Base-by-base conservation (phyloP, 805 yeast species). In the Suhomyces xylopsoci region DNA sequence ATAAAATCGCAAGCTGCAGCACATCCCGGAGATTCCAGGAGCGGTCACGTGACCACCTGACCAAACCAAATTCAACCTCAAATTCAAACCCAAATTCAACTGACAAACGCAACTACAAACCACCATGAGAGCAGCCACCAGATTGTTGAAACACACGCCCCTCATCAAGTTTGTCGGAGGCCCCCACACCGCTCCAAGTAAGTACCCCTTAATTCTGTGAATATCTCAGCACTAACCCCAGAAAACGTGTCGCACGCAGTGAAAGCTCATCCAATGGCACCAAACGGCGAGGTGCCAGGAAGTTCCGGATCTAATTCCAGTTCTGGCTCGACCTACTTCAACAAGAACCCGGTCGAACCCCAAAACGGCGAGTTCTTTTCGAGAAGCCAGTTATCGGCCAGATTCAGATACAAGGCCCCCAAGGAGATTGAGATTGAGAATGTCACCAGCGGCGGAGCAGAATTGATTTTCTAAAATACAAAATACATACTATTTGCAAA, bases 111-210 rank as follows among this genome's bases (percentile, higher is more conserved):
- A 17, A 38, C 42, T 28, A 38, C 24, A 24, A 38, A n/a, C 34
- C 14, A 45, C 15, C 41, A 75, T 75, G 80, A 74, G 63, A 61
- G 59, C 65, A 44, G 58, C 73, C 19, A 53, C 64, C 25, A 61
- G 67, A 50, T 61, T 73, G 55, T 63, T 72, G 50, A 68, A 73
- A 58, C 79, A 81, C 64, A 76, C 79, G 22, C 97, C 96, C 14
- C 76, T 84, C 68, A 93, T 93, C 72, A 87, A 86, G 64, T 93
- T 93, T 66, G 81, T 90, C 46, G 97, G 97, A 42, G 91, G 91
- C 46, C 86, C 90, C 48, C 90, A 85, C 67, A 64, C 75, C 28
- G 66, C 73, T 53, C 69, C 74, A 58, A 77, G 84, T 74, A 71
- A 52, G 83, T 78, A 41, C 22, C n/a, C 10, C 22, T 20, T n/a